Base-by-base conservation (phyloP, 306 rosid species). In the Argentina anserina region DNA sequence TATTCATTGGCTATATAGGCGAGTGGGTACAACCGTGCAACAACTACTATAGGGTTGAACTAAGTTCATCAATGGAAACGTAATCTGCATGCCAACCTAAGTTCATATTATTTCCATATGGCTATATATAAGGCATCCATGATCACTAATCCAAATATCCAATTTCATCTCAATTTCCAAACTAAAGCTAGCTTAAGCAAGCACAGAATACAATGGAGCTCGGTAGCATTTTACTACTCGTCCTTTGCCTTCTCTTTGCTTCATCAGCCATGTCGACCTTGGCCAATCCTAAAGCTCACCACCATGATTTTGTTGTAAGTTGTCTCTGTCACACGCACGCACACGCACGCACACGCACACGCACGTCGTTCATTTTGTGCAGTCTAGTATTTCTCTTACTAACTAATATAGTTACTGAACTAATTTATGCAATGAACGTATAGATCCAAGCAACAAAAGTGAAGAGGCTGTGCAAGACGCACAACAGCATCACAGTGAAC, bases 381-480 rank as follows among this genome's bases (percentile, higher is more conserved):
- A 9, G 0, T 53, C 55, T 6, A 18, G 18, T 47, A 1, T 53
- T 56, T 26, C 0, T 3, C 6, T 10, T 26, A 3, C 26, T 25
- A 25, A 0, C 6, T 50, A 49, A 0, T 18, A n/a, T 11, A 10
- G 10, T 25, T 11, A 25, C 63, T 21, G 21, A 52, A 7, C 28
- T 52, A 8, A 9, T 2, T 9, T 21, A 47, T 45, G 18, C 6
- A 13, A 65, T 66, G 76, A 55, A 64, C 11, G 10, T 21, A 56
- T 59, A 91, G 98, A 76, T 92, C 77, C 79, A 90, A 87, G 87
- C 98, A 29, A 88, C 87, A 7, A 86, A 89, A 85, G 97, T 87
- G 95, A 92, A 87, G 95, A 92, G 98, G 97, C 92, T 90, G 90
- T 92, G 98, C 96, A 90, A 84, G 67, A 88, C 84, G 70, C 97